These are phyloP conservation scores for Chrysoporthe puriensis DNA, from an alignment of 2,329 filamentous ascomycete species.

Conservation along the genomic window DNA sequence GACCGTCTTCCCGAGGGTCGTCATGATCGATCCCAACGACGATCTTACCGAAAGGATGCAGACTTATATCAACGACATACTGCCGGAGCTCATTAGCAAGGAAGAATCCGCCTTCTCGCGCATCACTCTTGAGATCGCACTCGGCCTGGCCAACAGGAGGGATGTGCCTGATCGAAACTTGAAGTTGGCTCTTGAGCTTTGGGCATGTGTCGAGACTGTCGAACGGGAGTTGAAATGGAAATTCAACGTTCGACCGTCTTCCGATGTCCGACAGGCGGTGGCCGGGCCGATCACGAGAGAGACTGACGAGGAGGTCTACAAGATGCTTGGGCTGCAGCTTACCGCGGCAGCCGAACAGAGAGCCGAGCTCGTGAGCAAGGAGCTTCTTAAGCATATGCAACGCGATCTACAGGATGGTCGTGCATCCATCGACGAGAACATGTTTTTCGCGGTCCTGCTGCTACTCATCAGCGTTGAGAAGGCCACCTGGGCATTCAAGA, in stretches of 20 bases:
- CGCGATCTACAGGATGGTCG: constrained; percentile 64
- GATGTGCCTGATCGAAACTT: constrained; percentile 58
- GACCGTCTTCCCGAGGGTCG: constrained; percentile 42
- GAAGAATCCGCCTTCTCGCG: constrained; percentile 65
- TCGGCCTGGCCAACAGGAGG: constrained; percentile 44
- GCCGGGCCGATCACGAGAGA: constrained; percentile 56
- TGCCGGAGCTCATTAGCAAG: constrained; percentile 60
- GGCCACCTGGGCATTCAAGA: constrained; percentile 70
- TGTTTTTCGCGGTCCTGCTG: constrained; percentile 65
- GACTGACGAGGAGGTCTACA: constrained; percentile 60
- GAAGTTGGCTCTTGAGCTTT: constrained; percentile 63
- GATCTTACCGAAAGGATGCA: constrained; percentile 64
- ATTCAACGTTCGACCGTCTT: constrained; percentile 53
- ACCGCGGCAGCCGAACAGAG: constrained; percentile 68
- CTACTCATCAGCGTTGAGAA: constrained; percentile 70
- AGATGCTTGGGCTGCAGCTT: constrained; percentile 65
- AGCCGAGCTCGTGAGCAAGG: constrained; percentile 61
- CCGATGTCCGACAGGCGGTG: constrained; percentile 40
- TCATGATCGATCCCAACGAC: constrained; percentile 66
- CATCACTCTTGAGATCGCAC: constrained; percentile 57
- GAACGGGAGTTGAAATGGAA: constrained; percentile 67
- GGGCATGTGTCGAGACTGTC: constrained; percentile 67
- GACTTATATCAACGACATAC: constrained; percentile 61
- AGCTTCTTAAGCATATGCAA: constrained; percentile 63
- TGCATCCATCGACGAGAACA: constrained; percentile 60